Evolutionary conservation across 139 green algal species (phyloP).

Genomic region (Picochlorum sp.): DNA sequence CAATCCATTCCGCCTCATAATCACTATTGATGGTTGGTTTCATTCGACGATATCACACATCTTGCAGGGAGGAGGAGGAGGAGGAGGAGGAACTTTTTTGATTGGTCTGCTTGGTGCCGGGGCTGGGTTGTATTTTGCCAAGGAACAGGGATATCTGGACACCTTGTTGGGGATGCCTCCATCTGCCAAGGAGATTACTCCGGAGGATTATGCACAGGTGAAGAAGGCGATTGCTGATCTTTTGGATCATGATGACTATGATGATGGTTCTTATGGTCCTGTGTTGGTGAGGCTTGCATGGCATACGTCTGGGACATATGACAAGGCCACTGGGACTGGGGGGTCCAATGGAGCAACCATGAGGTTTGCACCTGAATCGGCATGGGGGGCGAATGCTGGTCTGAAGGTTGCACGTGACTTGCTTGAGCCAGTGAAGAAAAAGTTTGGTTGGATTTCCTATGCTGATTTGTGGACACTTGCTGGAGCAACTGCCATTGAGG

Average conservation of each 20-base stretch:
- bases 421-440: constrained; percentile 80
- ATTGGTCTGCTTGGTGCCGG: constrained; percentile 23
- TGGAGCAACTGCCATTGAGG: constrained; percentile 68
- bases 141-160: constrained; percentile 35
- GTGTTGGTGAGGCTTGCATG: constrained; percentile 44
- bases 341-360: constrained; percentile 82
- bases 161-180: constrained; percentile 22
- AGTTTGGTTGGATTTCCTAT: constrained; percentile 51
- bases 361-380: constrained; percentile 67
- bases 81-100: constrained; percentile 1
- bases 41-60: too few species aligned
- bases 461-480: constrained; percentile 82
- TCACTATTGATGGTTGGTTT: too few species aligned
- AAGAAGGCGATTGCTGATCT: constrained; percentile 50
- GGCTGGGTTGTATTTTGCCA: constrained; percentile 36
- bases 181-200: constrained; percentile 14
- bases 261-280: constrained; percentile 72
- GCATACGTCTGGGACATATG: constrained; percentile 56
- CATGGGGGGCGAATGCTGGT: constrained; percentile 75
- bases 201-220: constrained; percentile 67
- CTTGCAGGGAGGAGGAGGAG: too few species aligned
- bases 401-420: constrained; percentile 59
- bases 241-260: constrained; percentile 61
- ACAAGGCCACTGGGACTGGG: constrained; percentile 64
- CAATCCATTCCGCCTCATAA: too few species aligned